Evolutionary conservation across 2,329 filamentous ascomycete genomes (phyloP), one percentile per base, ranked within the genome.

Genomic region (Macrophomina phaseolina): DNA sequence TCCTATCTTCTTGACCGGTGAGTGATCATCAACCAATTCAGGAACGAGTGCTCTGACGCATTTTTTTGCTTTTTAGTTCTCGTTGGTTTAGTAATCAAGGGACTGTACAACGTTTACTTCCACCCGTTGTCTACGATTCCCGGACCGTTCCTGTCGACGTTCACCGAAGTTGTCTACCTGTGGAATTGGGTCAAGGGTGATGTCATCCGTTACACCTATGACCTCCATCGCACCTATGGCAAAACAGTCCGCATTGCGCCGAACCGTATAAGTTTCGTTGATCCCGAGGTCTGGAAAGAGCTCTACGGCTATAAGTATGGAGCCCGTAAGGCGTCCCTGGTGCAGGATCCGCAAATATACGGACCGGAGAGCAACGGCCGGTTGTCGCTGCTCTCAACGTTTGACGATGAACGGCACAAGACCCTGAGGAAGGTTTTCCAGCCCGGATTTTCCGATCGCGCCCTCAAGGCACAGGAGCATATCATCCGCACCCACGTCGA

Each of bases 181-280:
- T 71, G 16, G 58, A 72, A 11, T 70, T 68, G 38, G 67, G 72
- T 11, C 67, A 75, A 3, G 71, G 69, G 11, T 78, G 79, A 5
- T 63, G 18, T 8, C n/a, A n/a, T 23, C 49, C 1, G 70, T 73
- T 16, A 23, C 69, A 74, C 73, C 46, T 70, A 69, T 28, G 42
- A 72, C 4, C 70, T 79, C 1, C 81, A 83, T 56, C 71, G 75
- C 8, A 71, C 75, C 56, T 81, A 80, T 66, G 81, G 81, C 28
- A 76, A 80, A 1, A 78, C 77, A 2, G 80, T 83, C 0, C 76
- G 81, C 5, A 67, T 82, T 3, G 72, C 74, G 0, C 81, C 81
- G 0, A 76, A 75, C 18, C 79, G 82, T 64, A 61, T 82, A 0
- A 81, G 80, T 2, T 81, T 81, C 72, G 81, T 75, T 58, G 77